Evolutionary conservation across 768 basidiomycete species (phyloP).

Genomic region (Solioccasus polychromus): DNA sequence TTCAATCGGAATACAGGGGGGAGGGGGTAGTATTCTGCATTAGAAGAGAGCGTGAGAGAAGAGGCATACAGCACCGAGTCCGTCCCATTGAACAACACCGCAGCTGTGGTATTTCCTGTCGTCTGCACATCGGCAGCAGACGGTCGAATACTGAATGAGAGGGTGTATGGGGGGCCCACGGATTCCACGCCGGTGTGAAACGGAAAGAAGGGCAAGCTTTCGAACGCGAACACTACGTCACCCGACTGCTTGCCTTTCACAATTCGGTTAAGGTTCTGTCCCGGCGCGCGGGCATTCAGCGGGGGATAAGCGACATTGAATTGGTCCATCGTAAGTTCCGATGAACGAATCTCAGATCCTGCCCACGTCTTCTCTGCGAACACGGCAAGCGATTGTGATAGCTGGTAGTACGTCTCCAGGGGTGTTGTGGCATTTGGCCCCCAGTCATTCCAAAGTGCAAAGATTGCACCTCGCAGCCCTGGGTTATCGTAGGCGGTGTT

Average conservation of each 20-base stretch:
- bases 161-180: slow-evolving; percentile 43
- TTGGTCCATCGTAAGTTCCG: slow-evolving; percentile 33
- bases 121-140: slow-evolving; percentile 10
- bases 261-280: slow-evolving; percentile 43
- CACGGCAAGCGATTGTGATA: slow-evolving; percentile 39
- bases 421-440: slow-evolving; percentile 45
- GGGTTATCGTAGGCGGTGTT: slow-evolving; percentile 30
- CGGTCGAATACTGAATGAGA: slow-evolving; percentile 39
- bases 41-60: slow-evolving; percentile 39
- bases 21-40: slow-evolving; percentile 37
- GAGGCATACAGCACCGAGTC: slow-evolving; percentile 37
- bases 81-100: slow-evolving; percentile 33
- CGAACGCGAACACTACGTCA: slow-evolving; percentile 30
- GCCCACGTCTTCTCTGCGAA: slow-evolving; percentile 45
- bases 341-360: slow-evolving; percentile 35
- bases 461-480: slow-evolving; percentile 33
- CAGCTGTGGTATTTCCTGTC: slow-evolving; percentile 11
- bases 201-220: slow-evolving; percentile 15
- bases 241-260: slow-evolving; percentile 26
- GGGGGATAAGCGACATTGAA: slow-evolving; percentile 36
- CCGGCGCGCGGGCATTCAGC: slow-evolving; percentile 39
- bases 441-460: slow-evolving; percentile 45
- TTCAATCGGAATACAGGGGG: slow-evolving; percentile 27
- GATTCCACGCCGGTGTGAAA: slow-evolving; percentile 33
- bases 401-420: slow-evolving; percentile 42